phyloP scores from a whole-genome alignment of 345 rosid species.

The Brassica nigra region DNA sequence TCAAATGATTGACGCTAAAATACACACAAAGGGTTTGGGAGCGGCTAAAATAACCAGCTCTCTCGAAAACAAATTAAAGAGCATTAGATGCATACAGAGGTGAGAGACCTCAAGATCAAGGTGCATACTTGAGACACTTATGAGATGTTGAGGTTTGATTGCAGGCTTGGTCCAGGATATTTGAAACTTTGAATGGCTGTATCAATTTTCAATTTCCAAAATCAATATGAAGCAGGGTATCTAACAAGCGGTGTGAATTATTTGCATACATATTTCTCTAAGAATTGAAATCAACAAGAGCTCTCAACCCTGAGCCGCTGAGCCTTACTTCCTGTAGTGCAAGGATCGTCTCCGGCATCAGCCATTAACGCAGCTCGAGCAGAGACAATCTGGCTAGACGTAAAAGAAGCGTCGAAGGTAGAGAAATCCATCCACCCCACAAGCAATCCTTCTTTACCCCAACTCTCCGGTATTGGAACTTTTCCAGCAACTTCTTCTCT shows the following conservation, averaged over 20 bases:
- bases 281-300: constrained; percentile 39
- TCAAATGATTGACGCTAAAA: no score
- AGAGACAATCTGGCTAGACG: constrained; percentile 53
- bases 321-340: constrained; percentile 28
- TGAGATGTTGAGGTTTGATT: no score
- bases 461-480: constrained; percentile 59
- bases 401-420: constrained; percentile 52
- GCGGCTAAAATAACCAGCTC: no score
- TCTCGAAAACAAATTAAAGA: no score
- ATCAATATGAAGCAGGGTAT: no score
- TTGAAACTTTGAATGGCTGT: no score
- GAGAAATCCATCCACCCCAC: constrained; percentile 68
- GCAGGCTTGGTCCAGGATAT: no score
- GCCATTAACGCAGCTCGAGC: constrained; percentile 70
- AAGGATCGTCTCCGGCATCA: constrained; percentile 33
- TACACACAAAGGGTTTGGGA: no score
- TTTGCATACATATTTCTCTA: constrained; percentile 20
- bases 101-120: no score
- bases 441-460: constrained; percentile 69
- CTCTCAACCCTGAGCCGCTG: constrained; percentile 47
- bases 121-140: no score
- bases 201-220: no score
- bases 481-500: constrained; percentile 55
- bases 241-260: neutral
- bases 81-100: no score